Conservation (phyloP, 305 asterid genomes). For the Plantago rigida region DNA sequence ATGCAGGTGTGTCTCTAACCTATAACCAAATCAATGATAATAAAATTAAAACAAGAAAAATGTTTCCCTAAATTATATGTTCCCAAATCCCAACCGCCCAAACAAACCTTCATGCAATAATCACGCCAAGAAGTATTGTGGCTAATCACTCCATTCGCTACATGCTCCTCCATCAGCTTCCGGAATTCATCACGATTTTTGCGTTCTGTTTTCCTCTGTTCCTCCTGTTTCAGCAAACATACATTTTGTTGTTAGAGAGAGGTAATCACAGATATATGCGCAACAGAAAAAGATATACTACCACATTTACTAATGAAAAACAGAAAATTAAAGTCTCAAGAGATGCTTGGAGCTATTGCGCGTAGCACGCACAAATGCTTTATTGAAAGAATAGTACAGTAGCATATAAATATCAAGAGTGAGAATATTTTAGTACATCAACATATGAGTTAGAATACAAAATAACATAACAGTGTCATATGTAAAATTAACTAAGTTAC, state of each 20-base stretch:
- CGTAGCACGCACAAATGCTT: no score
- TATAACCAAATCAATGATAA: constrained; percentile 35
- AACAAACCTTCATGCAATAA: constrained; percentile 60
- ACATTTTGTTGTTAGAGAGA: constrained; percentile 6
- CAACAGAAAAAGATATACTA: no score
- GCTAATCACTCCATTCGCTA: constrained; percentile 52
- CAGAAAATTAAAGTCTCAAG: no score
- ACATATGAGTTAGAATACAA: no score
- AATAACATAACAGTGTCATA: constrained; percentile 8
- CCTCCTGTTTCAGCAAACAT: constrained; percentile 52
- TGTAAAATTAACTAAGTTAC: constrained; percentile 33
- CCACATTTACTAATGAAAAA: no score
- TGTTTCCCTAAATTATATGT: neutral
- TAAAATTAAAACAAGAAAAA: constrained; percentile 14
- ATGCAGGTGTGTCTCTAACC: constrained; percentile 84
- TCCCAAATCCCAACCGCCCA: constrained; percentile 13
- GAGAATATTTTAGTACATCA: no score
- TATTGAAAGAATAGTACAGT: no score
- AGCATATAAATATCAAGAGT: no score
- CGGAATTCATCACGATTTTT: constrained; percentile 96
- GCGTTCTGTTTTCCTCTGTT: constrained; percentile 68
- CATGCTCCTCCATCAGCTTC: constrained; percentile 90
- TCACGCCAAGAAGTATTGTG: constrained; percentile 81
- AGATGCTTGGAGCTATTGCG: no score
- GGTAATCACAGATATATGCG: neutral